phyloP scores from a whole-genome alignment of 352 stramenopile genomes.

The Globisporangium heterothallicum region DNA sequence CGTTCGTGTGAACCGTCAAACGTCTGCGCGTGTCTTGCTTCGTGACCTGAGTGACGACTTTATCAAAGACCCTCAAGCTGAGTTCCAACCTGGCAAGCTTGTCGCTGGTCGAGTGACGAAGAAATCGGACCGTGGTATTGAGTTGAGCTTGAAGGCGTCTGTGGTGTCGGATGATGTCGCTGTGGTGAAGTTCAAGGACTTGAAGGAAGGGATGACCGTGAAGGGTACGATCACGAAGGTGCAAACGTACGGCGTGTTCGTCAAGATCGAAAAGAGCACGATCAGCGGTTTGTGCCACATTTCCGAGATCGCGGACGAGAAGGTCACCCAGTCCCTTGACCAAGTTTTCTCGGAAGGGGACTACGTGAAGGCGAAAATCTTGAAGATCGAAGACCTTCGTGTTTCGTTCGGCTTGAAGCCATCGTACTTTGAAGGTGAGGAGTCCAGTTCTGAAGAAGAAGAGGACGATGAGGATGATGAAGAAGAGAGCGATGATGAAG shows the following conservation, averaged over 20 bases:
- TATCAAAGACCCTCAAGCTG: constrained; percentile 84
- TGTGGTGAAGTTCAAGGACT: constrained; percentile 85
- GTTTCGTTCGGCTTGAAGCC: constrained; percentile 96
- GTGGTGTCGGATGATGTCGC: constrained; percentile 86
- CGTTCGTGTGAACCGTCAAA: constrained; percentile 84
- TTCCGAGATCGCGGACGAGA: constrained; percentile 94
- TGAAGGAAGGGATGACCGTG: constrained; percentile 88
- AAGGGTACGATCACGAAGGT: constrained; percentile 95
- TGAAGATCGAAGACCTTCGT: constrained; percentile 91
- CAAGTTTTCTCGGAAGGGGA: constrained; percentile 93
- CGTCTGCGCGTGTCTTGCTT: constrained; percentile 89
- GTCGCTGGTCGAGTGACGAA: constrained; percentile 93
- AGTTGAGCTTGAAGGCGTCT: constrained; percentile 93
- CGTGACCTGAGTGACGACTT: constrained; percentile 95
- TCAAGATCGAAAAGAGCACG: constrained; percentile 93
- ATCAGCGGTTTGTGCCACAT: constrained; percentile 95
- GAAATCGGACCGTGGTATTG: constrained; percentile 73
- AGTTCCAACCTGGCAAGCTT: constrained; percentile 91
- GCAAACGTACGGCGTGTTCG: constrained; percentile 95
- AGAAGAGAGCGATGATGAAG: constrained; percentile 24
- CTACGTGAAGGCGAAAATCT: constrained; percentile 95
- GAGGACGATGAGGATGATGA: constrained; percentile 64
- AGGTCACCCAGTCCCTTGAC: constrained; percentile 89
- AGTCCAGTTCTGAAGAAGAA: constrained; percentile 83
- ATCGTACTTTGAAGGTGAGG: constrained; percentile 94